Conservation (phyloP, 495 filamentous ascomycete genomes). For the Annulohypoxylon nitens region DNA sequence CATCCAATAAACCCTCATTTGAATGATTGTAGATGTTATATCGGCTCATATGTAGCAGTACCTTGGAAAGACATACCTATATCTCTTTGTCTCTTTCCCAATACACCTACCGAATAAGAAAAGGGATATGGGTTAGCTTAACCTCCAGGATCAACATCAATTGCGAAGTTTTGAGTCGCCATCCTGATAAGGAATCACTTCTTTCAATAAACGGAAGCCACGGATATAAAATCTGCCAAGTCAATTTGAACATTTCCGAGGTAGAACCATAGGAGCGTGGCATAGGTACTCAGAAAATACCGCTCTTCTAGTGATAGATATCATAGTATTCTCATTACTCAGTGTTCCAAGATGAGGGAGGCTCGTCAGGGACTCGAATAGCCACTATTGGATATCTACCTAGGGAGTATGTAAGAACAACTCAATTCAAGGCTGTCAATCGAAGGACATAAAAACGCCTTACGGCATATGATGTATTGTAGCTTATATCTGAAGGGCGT, state of each 20-base stretch:
- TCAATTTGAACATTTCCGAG: neutral
- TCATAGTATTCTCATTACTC: neutral
- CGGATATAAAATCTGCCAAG: neutral
- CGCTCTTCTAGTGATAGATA: neutral
- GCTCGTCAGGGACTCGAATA: too few relatives aligned
- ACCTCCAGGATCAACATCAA: neutral
- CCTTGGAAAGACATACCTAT: neutral
- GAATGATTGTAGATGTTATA: neutral
- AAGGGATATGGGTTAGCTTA: neutral
- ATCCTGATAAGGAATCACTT: neutral
- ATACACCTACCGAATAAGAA: neutral
- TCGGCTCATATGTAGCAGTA: neutral
- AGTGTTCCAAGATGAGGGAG: too few relatives aligned
- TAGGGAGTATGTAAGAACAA: too few relatives aligned
- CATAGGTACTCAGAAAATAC: neutral
- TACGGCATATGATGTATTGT: too few relatives aligned
- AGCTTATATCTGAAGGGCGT: too few relatives aligned
- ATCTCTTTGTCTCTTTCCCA: neutral
- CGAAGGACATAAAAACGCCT: too few relatives aligned
- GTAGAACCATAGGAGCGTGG: neutral
- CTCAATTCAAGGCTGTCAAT: too few relatives aligned
- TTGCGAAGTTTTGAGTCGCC: neutral
- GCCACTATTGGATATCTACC: too few relatives aligned
- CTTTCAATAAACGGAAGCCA: neutral
- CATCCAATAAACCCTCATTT: slow-evolving; percentile 29